Conservation (phyloP, 495 filamentous ascomycete species). For the Penicillium flavigenum region DNA sequence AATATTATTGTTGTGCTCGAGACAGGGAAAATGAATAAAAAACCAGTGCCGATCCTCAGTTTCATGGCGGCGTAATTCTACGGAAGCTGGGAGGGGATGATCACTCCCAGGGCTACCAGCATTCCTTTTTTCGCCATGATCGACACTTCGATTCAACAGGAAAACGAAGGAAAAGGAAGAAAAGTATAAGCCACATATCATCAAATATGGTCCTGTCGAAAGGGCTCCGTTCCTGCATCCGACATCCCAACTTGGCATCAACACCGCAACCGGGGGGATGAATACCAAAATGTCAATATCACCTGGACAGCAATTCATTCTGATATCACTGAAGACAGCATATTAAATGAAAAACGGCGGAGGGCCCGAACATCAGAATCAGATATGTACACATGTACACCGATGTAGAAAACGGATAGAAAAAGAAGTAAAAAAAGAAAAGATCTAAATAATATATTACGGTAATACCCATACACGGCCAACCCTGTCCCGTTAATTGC, state of each 20-base stretch:
- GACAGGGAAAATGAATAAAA: background rate
- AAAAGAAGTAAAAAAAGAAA: slow-evolving; percentile 4
- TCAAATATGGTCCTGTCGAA: background rate
- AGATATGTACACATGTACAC: background rate
- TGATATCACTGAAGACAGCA: background rate
- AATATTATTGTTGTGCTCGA: slow-evolving; percentile 1
- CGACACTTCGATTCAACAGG: slow-evolving; percentile 3
- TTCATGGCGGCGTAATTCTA: slow-evolving; percentile 9
- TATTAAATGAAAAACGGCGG: background rate
- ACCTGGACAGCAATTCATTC: background rate
- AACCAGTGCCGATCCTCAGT: slow-evolving; percentile 13
- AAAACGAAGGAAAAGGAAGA: background rate
- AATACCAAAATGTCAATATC: background rate
- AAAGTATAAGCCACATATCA: background rate
- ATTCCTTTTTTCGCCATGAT: slow-evolving; percentile 20
- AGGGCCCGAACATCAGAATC: background rate
- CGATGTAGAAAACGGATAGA: background rate
- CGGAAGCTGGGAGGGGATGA: slow-evolving; percentile 8
- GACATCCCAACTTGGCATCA: background rate
- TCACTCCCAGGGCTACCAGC: slow-evolving; percentile 12
- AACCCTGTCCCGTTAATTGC: slow-evolving; percentile 12
- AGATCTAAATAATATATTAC: slow-evolving; percentile 15
- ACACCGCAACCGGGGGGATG: background rate
- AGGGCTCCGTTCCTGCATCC: slow-evolving; percentile 1
- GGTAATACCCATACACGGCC: slow-evolving; percentile 17